A percentile compares a stretch with the other conserved stretches of the same genome.
phyloP scores from a whole-genome alignment of 129 eudicot genomes.

The Centella asiatica region DNA sequence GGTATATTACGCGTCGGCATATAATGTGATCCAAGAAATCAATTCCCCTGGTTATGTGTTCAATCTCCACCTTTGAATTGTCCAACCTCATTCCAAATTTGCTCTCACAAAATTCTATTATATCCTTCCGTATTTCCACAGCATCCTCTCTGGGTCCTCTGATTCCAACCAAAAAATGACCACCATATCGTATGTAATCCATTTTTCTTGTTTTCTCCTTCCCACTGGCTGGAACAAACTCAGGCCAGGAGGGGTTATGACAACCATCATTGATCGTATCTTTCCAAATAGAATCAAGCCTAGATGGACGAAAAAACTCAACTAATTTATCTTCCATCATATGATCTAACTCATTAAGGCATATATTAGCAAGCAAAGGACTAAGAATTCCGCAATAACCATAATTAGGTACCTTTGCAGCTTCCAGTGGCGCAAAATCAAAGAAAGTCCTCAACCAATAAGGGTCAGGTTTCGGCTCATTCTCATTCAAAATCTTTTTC shows the following conservation, averaged over 20 bases:
- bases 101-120: constrained; percentile 60
- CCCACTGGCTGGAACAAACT: constrained; percentile 88
- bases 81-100: constrained; percentile 53
- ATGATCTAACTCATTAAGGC: constrained; percentile 81
- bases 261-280: constrained; percentile 32
- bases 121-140: constrained; percentile 48
- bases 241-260: constrained; percentile 94
- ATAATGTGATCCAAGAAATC: constrained; percentile 82
- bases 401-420: constrained; percentile 65
- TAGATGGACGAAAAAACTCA: constrained; percentile 37
- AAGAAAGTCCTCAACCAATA: constrained; percentile 81
- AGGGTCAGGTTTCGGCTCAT: constrained; percentile 97
- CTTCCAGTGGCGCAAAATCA: constrained; percentile 90
- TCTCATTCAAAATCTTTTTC: constrained; percentile 57
- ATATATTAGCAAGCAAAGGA: constrained; percentile 77
- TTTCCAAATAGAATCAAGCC: constrained; percentile 40
- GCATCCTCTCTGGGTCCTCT: constrained; percentile 87
- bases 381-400: constrained; percentile 90
- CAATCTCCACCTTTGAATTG: constrained; percentile 63
- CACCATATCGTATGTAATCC: constrained; percentile 82
- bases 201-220: constrained; percentile 73
- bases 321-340: constrained; percentile 68
- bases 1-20: constrained; percentile 74
- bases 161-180: constrained; percentile 82
- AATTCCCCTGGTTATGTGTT: constrained; percentile 77